Evolutionary conservation across 225 moss, liverwort and hornwort species (phyloP).

Genomic region (Thuidium tamariscinum): DNA sequence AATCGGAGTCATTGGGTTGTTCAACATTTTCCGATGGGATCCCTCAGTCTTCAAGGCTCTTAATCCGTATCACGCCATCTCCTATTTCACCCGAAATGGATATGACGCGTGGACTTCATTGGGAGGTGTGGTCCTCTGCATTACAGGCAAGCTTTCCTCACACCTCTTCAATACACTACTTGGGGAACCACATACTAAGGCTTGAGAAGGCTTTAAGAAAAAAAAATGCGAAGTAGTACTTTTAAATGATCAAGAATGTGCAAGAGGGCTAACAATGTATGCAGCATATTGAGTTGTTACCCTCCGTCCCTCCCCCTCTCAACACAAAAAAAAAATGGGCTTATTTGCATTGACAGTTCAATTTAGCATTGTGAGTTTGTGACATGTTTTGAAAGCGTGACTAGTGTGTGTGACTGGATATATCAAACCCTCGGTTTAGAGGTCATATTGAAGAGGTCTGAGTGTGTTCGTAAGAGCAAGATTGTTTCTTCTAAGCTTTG

Average conservation of each 20-base stretch:
- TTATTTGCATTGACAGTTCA: not conserved
- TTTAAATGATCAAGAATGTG: not conserved
- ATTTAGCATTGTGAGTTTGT: not conserved
- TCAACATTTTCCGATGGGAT: conserved; percentile 44
- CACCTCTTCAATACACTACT: not conserved
- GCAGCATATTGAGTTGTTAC: too few species aligned
- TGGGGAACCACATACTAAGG: not conserved
- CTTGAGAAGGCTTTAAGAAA: not conserved
- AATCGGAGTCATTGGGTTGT: conserved; percentile 34
- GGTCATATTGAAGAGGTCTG: not conserved
- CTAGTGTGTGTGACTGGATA: not conserved
- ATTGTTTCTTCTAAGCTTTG: not conserved
- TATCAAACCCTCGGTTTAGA: not conserved
- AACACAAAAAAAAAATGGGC: not conserved
- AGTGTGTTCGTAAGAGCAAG: not conserved
- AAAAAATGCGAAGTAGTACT: not conserved
- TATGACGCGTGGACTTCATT: conserved; percentile 34
- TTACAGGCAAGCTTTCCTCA: conserved; percentile 27
- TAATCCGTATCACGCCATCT: conserved; percentile 33
- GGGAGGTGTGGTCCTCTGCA: conserved; percentile 60
- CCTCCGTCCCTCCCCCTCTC: not conserved
- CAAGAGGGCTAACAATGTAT: not conserved
- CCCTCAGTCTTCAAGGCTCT: conserved; percentile 40
- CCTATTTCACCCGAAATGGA: conserved; percentile 32
- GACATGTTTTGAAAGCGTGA: not conserved